phyloP scores from a whole-genome alignment of 2,329 filamentous ascomycete genomes.

The Fusarium torulosum region DNA sequence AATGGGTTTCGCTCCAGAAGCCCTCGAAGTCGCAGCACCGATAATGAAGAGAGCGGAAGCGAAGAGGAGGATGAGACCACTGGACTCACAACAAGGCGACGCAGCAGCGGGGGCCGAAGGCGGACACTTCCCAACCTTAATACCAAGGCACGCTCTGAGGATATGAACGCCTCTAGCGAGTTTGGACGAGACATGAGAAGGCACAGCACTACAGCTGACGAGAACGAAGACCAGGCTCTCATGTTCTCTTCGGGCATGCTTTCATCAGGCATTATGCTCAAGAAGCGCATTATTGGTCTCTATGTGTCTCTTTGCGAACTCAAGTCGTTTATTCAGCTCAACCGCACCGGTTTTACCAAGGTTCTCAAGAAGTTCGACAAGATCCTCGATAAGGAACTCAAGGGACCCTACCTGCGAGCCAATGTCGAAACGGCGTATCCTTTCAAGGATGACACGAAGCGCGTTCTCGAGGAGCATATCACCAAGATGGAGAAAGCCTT shows the following conservation, averaged over 20 bases:
- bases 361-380: constrained; percentile 99
- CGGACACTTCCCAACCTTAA: constrained; percentile 55
- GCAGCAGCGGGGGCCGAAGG: constrained; percentile 56
- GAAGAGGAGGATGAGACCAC: constrained; percentile 73
- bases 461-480: constrained; percentile 78
- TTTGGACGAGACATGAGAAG: constrained; percentile 64
- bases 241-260: constrained; percentile 71
- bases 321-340: constrained; percentile 95
- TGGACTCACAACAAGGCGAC: constrained; percentile 63
- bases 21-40: constrained; percentile 60
- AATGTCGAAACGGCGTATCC: constrained; percentile 84
- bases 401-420: constrained; percentile 78
- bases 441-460: constrained; percentile 80
- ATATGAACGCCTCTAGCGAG: constrained; percentile 74
- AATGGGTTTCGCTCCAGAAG: constrained; percentile 50
- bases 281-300: constrained; percentile 87
- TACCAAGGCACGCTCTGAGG: constrained; percentile 57
- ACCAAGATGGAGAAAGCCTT: constrained; percentile 82
- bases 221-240: constrained; percentile 81
- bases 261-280: constrained; percentile 83
- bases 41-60: constrained; percentile 75
- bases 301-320: constrained; percentile 96
- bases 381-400: constrained; percentile 85
- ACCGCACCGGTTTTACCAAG: constrained; percentile 96
- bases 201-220: constrained; percentile 78